Evolutionary conservation across 768 basidiomycete species (phyloP), one percentile per base, ranked within the genome.

Genomic region (Scleroderma citrinum): DNA sequence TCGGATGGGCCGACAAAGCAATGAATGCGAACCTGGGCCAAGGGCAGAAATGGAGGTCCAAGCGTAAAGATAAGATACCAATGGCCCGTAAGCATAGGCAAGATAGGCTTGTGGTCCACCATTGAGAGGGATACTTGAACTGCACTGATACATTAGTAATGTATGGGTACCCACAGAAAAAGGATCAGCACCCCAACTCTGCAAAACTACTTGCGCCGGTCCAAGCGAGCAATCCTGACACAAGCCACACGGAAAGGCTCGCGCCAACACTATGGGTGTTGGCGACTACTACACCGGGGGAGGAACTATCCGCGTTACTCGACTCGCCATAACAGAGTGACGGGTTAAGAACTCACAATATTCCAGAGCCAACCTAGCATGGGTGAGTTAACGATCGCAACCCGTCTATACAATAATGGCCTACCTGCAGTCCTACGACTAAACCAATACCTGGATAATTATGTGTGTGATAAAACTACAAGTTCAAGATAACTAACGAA

Each of bases 131-230:
- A 66, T 66, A 38, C 66, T 68, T 17, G 65, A 68, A 26, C 65
- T 66, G 14, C 19, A 32, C 14, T 8, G 16, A 38, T 5, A 29
- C n/a, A 21, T 21, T 16, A 45, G 52, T 19, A 42, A 19, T 2
- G 12, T 13, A 5, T 3, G 41, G 21, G 10, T 3, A 37, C 30
- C 7, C 2, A n/a, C 0, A 42, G 16, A 12, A 2, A 35, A 26
- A 16, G 34, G 7, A 40, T 14, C 14, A 87, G 37, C 84, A 85
- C 45, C 94, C 95, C 50, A 96, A 73, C 66, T 96, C 92, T 8
- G 92, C 92, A 63, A 85, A 96, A 62, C 89, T 92, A 65, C 89
- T 92, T 23, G 92, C 92, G 17, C 95, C 95, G 3, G 95, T 96
- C 95, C 94, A 97, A 6, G 81, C 90, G 10, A 98, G 71, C 20